Base-by-base conservation (phyloP, 305 asterid species). In the Fraxinus angustifolia region DNA sequence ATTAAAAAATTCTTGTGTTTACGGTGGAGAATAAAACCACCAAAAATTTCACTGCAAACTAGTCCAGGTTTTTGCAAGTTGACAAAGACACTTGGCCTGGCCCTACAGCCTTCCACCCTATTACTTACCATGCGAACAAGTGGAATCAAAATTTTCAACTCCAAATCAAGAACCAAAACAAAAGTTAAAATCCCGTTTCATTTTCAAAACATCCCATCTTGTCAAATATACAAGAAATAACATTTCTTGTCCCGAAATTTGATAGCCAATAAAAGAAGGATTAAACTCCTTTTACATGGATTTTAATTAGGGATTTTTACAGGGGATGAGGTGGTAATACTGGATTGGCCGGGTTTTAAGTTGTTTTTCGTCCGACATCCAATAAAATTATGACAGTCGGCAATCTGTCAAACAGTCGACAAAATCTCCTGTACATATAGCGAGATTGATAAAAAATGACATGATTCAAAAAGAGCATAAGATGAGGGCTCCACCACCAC, bases 71-170 rank as follows among this genome's bases (percentile, higher is more conserved):
- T 78, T 76, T 58, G 77, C 53, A 42, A 11, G 19, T 31, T 62
- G 85, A 83, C 45, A 70, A 60, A 62, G 89, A 86, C 87, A 78
- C 12, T 19, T 74, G 28, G 23, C 5, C 81, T 0, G 26, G 26
- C 26, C 26, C 1, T 16, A 50, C 76, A 62, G 31, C 3, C 75
- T 38, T 50, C 84, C 74, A 19, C 26, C 45, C 60, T 23, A 38
- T 35, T 23, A 36, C 78, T 42, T 42, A 78, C 34, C 62, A 34
- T 3, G 45, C 73, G 60, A 23, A 31, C 31, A 56, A 80, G 50
- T 23, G 31, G 35, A 50, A 23, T 50, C 21, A 53, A 38, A 76
- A 53, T 31, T 60, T 30, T 14, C 21, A 14, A 14, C 53, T 53
- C 65, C 50, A 53, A 82, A 38, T 68, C 78, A 58, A 80, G 40